Base-by-base conservation (phyloP, 306 rosid genomes). In the Ceratonia siliqua region DNA sequence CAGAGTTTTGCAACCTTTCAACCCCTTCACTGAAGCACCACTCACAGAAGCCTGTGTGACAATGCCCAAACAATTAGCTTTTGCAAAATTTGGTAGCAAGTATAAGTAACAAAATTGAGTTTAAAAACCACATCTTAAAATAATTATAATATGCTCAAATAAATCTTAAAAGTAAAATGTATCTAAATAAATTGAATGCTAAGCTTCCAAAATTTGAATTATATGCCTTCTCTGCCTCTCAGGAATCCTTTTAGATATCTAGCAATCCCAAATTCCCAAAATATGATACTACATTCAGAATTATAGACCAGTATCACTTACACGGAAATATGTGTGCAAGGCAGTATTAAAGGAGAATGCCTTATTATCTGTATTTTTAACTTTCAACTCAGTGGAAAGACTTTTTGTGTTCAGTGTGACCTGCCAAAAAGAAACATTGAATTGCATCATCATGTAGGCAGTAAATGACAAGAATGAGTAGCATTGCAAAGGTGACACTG, bases 301-400 rank as follows among this genome's bases (percentile, higher is more conserved):
- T 54, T 13, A 45, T 0, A 22, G 69, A 78, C 27, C 62, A 2
- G 41, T 14, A 58, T 36, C 70, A 85, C 95, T 93, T 82, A 89
- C 96, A 14, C 73, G 77, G 73, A 93, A 91, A 74, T 93, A 93
- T 22, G 98, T 85, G 74, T 93, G 98, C 84, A 93, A 75, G 22
- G 98, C 98, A 0, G 98, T 85, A 72, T n/a, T 89, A 68, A 91
- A 93, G 39, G 96, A 87, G 79, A 93, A 93, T 24, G 97, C 83
- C 78, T 86, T 89, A 55, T 75, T 82, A 84, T 89, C 97, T 7
- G 96, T 87, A 71, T 93, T 91, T 74, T 83, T 91, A 68, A 91
- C 81, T 73, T 54, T 82, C 64, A 91, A 86, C 77, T 89, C 90
- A 0, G 96, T 93, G 27, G 91, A 80, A 81, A 93, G 93, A 85